Conservation (phyloP, 1,284 basidiomycete genomes). For the Leccinum pachyderme region DNA sequence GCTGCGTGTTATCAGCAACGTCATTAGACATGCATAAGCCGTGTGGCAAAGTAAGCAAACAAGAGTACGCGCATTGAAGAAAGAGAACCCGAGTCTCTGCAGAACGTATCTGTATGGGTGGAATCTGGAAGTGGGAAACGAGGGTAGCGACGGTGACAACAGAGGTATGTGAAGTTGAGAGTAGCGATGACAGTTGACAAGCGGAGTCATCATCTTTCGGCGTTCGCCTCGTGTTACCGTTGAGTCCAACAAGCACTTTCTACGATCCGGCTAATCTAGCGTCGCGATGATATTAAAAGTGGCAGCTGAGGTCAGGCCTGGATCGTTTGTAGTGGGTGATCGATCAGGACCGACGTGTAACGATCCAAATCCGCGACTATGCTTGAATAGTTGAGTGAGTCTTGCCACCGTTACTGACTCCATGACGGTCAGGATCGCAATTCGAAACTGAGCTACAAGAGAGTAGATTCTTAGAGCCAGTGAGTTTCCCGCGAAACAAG, state of each 20-base stretch:
- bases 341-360: constrained; percentile 1
- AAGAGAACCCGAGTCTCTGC: not conserved
- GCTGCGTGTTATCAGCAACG: constrained; percentile 16
- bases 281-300: not conserved
- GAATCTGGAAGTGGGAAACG: not conserved
- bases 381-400: constrained; percentile 6
- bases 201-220: constrained; percentile 1
- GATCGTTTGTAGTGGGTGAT: not conserved
- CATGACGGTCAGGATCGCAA: not conserved
- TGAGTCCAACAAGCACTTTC: constrained; percentile 2
- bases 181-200: not conserved
- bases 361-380: not conserved
- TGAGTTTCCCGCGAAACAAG: constrained; percentile 21
- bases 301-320: not conserved
- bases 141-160: not conserved
- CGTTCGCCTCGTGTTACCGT: constrained; percentile 21
- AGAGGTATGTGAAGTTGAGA: not conserved
- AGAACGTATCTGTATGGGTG: not conserved
- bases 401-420: constrained; percentile 2
- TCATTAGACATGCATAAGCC: constrained; percentile 27
- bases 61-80: constrained; percentile 5
- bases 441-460: not conserved
- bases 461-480: not conserved
- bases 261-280: constrained; percentile 7
- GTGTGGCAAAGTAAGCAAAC: constrained; percentile 14